Conservation (phyloP, 352 stramenopile species). For the Globisporangium orthogonon region DNA sequence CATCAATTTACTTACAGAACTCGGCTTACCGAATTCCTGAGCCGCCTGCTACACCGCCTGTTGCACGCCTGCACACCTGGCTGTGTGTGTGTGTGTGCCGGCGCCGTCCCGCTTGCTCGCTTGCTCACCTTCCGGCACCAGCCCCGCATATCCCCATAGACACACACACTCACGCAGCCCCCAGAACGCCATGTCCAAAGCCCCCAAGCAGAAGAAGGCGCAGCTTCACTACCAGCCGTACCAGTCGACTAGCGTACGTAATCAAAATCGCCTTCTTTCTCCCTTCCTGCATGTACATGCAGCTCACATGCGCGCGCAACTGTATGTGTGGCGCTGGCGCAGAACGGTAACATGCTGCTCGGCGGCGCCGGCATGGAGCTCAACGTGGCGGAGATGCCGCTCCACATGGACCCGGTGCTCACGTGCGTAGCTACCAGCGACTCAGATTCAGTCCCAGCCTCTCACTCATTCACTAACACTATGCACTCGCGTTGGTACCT, state of each 20-base stretch:
- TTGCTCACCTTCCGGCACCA: background rate
- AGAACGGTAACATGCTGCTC: constrained; percentile 18
- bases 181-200: constrained; percentile 55
- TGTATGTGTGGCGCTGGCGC: background rate
- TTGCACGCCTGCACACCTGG: no score
- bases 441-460: background rate
- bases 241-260: constrained; percentile 31
- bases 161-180: background rate
- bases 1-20: no score
- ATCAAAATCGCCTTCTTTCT: background rate
- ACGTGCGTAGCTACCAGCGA: constrained; percentile 12
- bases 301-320: background rate
- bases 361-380: constrained; percentile 30
- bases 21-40: no score
- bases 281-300: background rate
- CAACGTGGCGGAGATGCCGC: constrained; percentile 36
- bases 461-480: background rate
- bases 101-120: no score
- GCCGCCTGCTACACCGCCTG: no score
- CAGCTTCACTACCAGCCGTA: constrained; percentile 81
- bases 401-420: constrained; percentile 67
- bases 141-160: background rate
- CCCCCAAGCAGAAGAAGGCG: constrained; percentile 65
- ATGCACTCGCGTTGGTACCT: background rate
- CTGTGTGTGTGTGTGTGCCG: no score